These are phyloP conservation scores for Sporisorium reilianum DNA, from an alignment of 1,284 basidiomycete species.

Conservation along the genomic window DNA sequence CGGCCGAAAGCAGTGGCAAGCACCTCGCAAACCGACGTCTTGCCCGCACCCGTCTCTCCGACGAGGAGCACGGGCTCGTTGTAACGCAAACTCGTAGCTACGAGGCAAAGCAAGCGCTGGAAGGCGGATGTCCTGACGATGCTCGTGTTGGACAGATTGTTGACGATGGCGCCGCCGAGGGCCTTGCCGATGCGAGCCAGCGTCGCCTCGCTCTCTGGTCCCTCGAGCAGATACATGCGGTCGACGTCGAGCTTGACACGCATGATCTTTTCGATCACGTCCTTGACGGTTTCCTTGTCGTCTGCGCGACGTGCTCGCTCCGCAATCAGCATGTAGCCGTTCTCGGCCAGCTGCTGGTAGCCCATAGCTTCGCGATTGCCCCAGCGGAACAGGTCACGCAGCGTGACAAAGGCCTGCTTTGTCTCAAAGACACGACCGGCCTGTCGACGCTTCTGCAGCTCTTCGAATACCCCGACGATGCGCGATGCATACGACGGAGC, in stretches of 20 bases:
- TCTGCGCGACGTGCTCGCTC: constrained; percentile 87
- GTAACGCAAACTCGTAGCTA: constrained; percentile 84
- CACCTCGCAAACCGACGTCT: constrained; percentile 95
- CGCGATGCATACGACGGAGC: constrained; percentile 79
- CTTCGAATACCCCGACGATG: constrained; percentile 92
- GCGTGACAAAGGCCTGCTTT: constrained; percentile 94
- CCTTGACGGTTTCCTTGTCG: constrained; percentile 89
- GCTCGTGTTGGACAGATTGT: constrained; percentile 71
- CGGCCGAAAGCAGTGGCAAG: constrained; percentile 79
- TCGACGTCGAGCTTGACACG: constrained; percentile 81
- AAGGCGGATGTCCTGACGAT: constrained; percentile 93
- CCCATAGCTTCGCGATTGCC: constrained; percentile 84
- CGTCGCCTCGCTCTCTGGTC: constrained; percentile 64
- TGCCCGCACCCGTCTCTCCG: constrained; percentile 96
- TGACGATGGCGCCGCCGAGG: constrained; percentile 32
- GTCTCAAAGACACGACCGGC: constrained; percentile 94
- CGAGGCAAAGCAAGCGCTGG: constrained; percentile 87
- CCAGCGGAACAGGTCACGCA: constrained; percentile 98
- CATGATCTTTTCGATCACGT: constrained; percentile 91
- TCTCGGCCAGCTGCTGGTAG: constrained; percentile 92
- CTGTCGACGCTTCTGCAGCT: constrained; percentile 92
- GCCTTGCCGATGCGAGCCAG: constrained; percentile 50
- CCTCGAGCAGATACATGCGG: constrained; percentile 73
- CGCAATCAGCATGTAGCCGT: constrained; percentile 97
- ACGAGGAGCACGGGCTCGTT: constrained; percentile 98